Conservation (phyloP, 208 protist species). For the Trypanosoma avium region DNA sequence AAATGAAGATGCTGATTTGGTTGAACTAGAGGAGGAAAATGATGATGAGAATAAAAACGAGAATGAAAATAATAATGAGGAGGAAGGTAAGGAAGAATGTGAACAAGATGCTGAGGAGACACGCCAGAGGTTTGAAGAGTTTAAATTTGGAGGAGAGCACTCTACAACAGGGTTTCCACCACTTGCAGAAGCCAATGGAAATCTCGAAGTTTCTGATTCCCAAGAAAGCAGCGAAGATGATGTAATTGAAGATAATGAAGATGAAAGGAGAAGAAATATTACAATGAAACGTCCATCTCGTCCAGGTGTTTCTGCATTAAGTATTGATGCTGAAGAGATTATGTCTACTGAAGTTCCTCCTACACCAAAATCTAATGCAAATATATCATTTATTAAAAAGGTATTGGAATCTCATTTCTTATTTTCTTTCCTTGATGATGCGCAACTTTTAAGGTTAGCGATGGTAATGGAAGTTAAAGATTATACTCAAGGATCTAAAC, state of each 20-base stretch:
- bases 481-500: slow-evolving; percentile 29
- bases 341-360: slow-evolving; percentile 40
- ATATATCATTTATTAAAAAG: slow-evolving; percentile 45
- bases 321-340: slow-evolving; percentile 44
- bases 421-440: slow-evolving; percentile 76
- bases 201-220: background rate
- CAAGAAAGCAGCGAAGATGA: slow-evolving; percentile 5
- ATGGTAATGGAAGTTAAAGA: slow-evolving; percentile 59
- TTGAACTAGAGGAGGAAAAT: too few relatives aligned
- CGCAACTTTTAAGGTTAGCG: slow-evolving; percentile 47
- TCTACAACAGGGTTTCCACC: background rate
- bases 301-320: slow-evolving; percentile 44
- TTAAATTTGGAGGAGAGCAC: background rate
- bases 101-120: background rate
- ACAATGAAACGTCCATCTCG: slow-evolving; percentile 53
- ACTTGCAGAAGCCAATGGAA: background rate
- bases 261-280: slow-evolving; percentile 37
- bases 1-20: too few relatives aligned
- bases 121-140: background rate
- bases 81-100: background rate
- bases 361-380: slow-evolving; percentile 60
- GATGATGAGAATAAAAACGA: too few relatives aligned
- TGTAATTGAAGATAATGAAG: slow-evolving; percentile 48
- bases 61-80: background rate
- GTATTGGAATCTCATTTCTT: slow-evolving; percentile 66